Base-by-base conservation (phyloP, 1,139 yeast genomes). In the Lodderomyces metapsilosis region DNA sequence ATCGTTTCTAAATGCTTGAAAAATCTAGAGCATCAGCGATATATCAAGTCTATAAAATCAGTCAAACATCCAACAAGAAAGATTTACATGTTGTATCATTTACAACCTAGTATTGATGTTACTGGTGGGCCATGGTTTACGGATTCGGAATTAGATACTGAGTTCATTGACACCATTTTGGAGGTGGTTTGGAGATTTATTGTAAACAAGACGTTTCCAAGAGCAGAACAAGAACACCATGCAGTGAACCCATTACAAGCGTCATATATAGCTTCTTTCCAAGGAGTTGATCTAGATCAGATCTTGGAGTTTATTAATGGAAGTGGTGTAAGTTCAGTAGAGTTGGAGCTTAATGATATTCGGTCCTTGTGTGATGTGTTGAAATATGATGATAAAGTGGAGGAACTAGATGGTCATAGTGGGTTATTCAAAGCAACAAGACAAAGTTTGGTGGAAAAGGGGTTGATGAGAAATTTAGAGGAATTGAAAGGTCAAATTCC, bases 111-210 rank as follows among this genome's bases (percentile, higher is more conserved):
- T 4, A 82, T 88, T 28, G 98, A 91, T 53, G 94, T 92, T 34
- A 92, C 98, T 0, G 99, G 99, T 47, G 99, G 98, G 1, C 98
- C 98, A 2, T 92, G 98, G 98, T 94, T 91, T 61, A 89, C 98
- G 0, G 98, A 94, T 59, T 82, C 91, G 25, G 98, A 92, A 61
- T 74, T 92, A 46, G 99, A 92, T 57, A 83, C 91, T 3, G 98
- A 91, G 59, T 92, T 92, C 58, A 91, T 92, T 46, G 94, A 88
- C 52, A 82, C 88, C 38, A 66, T 92, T 45, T 66, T 88, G 49
- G 80, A 88, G 18, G 92, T 91, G 36, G 82, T 91, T 12, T 92
- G 98, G 96, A 74, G 94, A 53, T 92, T 71, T 61, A 81, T 88
- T 5, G 88, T 89, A 1, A 76, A 81, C 18, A 78, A 77, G 52